phyloP scores from a whole-genome alignment of 352 stramenopile genomes.

The Phytophthora pseudosyringae region DNA sequence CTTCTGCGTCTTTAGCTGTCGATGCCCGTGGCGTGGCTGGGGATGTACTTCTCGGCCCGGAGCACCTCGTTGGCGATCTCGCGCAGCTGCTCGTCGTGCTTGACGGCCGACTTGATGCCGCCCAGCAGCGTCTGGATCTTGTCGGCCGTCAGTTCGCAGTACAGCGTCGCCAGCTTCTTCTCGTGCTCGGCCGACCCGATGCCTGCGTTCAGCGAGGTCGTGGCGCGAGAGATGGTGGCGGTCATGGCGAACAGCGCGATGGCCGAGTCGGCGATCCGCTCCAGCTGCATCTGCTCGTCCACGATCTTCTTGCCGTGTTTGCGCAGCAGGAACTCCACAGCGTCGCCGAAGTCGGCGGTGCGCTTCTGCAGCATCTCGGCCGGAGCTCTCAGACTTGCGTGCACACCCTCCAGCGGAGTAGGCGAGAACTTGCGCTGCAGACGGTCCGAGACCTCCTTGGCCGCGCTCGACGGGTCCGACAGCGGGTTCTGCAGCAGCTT shows the following conservation, averaged over 20 bases:
- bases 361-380: slow-evolving; percentile 71
- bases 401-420: slow-evolving; percentile 68
- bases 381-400: slow-evolving; percentile 63
- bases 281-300: slow-evolving; percentile 87
- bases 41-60: slow-evolving; percentile 77
- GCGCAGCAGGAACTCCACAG: slow-evolving; percentile 76
- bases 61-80: slow-evolving; percentile 85
- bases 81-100: slow-evolving; percentile 73
- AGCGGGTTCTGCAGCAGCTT: slow-evolving; percentile 87
- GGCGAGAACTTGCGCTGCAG: slow-evolving; percentile 85
- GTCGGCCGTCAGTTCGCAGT: slow-evolving; percentile 75
- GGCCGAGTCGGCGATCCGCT: slow-evolving; percentile 85
- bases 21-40: slow-evolving; percentile 77
- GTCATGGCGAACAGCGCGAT: slow-evolving; percentile 89
- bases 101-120: slow-evolving; percentile 63
- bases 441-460: slow-evolving; percentile 81
- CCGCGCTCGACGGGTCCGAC: slow-evolving; percentile 68
- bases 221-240: slow-evolving; percentile 86
- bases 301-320: slow-evolving; percentile 91
- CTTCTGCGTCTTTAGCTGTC: slow-evolving; percentile 39
- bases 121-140: slow-evolving; percentile 71
- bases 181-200: slow-evolving; percentile 75
- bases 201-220: slow-evolving; percentile 56
- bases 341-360: slow-evolving; percentile 79
- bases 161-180: slow-evolving; percentile 79